Conservation (phyloP, 768 basidiomycete genomes). For the Lentinula detonsa region DNA sequence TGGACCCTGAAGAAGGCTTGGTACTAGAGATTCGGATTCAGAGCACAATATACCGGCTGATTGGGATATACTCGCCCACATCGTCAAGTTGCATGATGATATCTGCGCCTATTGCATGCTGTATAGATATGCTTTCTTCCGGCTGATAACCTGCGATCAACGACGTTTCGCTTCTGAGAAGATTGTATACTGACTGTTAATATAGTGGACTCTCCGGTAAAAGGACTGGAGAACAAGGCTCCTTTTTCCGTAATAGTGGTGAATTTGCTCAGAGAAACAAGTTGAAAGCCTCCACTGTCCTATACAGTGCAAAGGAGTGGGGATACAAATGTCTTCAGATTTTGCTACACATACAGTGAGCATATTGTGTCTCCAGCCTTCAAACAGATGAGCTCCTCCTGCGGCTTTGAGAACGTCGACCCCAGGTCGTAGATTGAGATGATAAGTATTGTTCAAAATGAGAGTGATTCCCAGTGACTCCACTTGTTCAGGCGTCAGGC, state of each 20-base stretch:
- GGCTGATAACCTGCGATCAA: conserved; percentile 41
- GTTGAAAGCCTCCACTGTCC: conserved; percentile 90
- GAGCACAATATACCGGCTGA: neutral
- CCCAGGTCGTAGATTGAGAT: conserved; percentile 83
- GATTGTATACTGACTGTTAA: conserved; percentile 49
- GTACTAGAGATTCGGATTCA: conserved; percentile 37
- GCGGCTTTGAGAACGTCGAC: conserved; percentile 63
- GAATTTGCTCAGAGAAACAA: conserved; percentile 81
- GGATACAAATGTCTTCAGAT: conserved; percentile 3
- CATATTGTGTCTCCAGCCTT: conserved; percentile 83
- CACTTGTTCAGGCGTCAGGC: conserved; percentile 79
- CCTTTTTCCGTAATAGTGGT: conserved; percentile 86
- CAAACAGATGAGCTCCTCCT: conserved; percentile 86
- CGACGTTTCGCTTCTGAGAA: neutral
- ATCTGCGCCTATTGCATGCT: conserved; percentile 87
- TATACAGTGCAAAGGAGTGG: conserved; percentile 19
- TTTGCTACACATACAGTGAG: conserved; percentile 53
- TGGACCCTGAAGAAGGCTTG: conserved; percentile 73
- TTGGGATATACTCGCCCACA: conserved; percentile 52
- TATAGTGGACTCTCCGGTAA: conserved; percentile 85
- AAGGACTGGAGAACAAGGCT: conserved; percentile 79
- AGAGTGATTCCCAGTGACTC: conserved; percentile 78
- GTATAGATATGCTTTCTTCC: conserved; percentile 86
- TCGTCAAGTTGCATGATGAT: conserved; percentile 97
- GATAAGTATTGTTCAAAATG: conserved; percentile 88